These are phyloP conservation scores for Blastomyces emzantsi DNA, from an alignment of 2,329 filamentous ascomycete species.

Conservation along the genomic window DNA sequence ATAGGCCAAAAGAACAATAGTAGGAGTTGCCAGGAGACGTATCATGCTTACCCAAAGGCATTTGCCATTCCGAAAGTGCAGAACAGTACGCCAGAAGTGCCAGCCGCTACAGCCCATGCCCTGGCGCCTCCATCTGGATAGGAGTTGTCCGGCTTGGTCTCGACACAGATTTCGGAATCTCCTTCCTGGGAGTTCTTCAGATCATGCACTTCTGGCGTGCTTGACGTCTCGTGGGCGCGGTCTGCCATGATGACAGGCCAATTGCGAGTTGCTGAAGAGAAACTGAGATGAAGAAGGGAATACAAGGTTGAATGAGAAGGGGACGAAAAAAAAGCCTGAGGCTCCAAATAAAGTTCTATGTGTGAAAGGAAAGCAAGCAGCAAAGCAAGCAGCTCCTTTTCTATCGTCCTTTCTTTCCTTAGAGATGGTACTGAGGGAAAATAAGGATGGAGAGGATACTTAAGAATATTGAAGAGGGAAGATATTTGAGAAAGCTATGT, in stretches of 20 bases:
- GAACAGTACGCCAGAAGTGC: conserved; percentile 21
- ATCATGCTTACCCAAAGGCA: conserved; percentile 19
- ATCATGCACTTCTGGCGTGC: neutral
- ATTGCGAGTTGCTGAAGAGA: neutral
- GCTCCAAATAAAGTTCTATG: neutral
- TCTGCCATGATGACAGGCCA: neutral
- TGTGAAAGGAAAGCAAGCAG: neutral
- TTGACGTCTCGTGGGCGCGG: neutral
- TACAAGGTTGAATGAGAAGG: neutral
- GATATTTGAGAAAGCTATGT: neutral
- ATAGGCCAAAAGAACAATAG: neutral
- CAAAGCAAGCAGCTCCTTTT: neutral
- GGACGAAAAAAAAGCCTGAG: neutral
- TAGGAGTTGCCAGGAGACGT: neutral
- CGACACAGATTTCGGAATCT: neutral
- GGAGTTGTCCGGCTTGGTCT: neutral
- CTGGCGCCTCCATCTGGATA: conserved; percentile 23
- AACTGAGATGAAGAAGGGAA: neutral
- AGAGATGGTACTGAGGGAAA: neutral
- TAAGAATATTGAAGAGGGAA: neutral
- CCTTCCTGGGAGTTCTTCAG: neutral
- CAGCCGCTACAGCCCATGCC: conserved; percentile 22
- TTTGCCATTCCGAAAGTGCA: conserved; percentile 25
- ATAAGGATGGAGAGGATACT: neutral
- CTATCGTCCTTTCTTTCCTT: neutral